Evolutionary conservation across 352 stramenopile genomes (phyloP).

Genomic region (Pythium monospermum): DNA sequence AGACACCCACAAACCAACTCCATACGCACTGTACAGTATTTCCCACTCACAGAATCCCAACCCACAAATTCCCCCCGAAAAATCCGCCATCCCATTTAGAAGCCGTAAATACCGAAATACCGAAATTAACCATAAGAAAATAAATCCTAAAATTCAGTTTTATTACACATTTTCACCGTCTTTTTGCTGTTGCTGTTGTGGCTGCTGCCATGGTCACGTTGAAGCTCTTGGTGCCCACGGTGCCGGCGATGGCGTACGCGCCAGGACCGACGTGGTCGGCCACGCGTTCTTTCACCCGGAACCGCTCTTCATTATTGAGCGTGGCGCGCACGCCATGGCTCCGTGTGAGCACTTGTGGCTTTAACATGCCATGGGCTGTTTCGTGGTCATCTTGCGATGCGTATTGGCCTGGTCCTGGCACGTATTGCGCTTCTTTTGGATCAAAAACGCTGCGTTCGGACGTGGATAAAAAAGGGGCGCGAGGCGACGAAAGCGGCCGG

Average conservation of each 20-base stretch:
- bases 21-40: too few relatives aligned
- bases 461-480: conserved; percentile 23
- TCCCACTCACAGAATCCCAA: too few relatives aligned
- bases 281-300: conserved; percentile 21
- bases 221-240: conserved; percentile 34
- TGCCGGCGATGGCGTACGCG: conserved; percentile 27
- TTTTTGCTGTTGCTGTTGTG: conserved; percentile 3
- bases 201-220: conserved; percentile 30
- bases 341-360: conserved; percentile 10
- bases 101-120: conserved; percentile 6
- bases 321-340: conserved; percentile 17
- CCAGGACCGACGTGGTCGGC: conserved; percentile 27
- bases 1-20: too few relatives aligned
- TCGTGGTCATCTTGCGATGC: too few relatives aligned
- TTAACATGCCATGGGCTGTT: not conserved
- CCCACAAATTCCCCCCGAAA: too few relatives aligned
- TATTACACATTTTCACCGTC: not conserved
- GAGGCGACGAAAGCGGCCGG: conserved; percentile 8
- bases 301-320: conserved; percentile 25
- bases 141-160: conserved; percentile 11
- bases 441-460: conserved; percentile 19
- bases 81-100: not conserved
- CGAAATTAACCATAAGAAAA: conserved; percentile 20
- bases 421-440: conserved; percentile 15
- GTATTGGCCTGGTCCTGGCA: conserved; percentile 30